Conservation (phyloP, 2,329 filamentous ascomycete genomes). For the Claviceps monticola region DNA sequence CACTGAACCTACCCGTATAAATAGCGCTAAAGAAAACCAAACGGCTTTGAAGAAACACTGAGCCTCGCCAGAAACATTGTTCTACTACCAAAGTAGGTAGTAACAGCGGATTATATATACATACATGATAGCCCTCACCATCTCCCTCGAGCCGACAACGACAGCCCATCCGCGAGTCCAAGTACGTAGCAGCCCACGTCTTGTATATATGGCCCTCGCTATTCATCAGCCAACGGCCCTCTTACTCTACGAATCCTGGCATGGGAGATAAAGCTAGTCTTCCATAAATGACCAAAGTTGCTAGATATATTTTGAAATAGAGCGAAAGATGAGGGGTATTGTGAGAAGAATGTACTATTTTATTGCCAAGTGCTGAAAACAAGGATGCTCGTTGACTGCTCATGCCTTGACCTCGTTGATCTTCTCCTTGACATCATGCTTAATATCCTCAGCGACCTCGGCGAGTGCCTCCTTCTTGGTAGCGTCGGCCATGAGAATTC, state of each 20-base stretch:
- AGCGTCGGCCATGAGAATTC: slow-evolving; percentile 56
- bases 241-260: no score
- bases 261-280: no score
- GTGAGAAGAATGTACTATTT: background rate
- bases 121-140: background rate
- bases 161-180: background rate
- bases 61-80: no score
- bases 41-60: no score
- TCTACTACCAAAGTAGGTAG: background rate
- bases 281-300: no score
- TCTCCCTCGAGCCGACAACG: background rate
- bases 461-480: slow-evolving; percentile 38
- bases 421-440: slow-evolving; percentile 24
- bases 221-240: no score
- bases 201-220: no score
- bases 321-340: no score
- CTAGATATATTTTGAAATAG: no score
- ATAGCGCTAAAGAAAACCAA: no score
- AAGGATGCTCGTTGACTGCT: background rate
- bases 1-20: no score
- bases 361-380: background rate
- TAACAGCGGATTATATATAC: background rate
- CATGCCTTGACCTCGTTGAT: slow-evolving; percentile 11
- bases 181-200: background rate
- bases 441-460: slow-evolving; percentile 24